Conservation (phyloP, 2,329 filamentous ascomycete genomes). For the Fusarium papillatum region DNA sequence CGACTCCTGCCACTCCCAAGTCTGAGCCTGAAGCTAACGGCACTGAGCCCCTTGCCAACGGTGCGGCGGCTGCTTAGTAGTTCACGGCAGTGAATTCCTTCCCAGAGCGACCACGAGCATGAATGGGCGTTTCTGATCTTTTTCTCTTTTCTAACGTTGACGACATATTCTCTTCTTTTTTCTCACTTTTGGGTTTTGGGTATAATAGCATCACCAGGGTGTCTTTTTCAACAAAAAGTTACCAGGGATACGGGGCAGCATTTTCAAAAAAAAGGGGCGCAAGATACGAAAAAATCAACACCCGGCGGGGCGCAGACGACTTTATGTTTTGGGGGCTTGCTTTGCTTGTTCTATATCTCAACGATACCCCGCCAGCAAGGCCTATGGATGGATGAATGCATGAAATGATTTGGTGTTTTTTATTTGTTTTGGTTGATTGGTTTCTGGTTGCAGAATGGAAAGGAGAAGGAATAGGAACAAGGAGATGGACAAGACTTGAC, state of each 20-base stretch:
- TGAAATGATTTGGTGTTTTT: constrained; percentile 36
- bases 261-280: constrained; percentile 42
- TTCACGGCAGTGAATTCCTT: constrained; percentile 6
- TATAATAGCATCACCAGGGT: constrained; percentile 46
- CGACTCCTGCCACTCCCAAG: constrained; percentile 52
- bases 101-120: constrained; percentile 28
- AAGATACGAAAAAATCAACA: constrained; percentile 39
- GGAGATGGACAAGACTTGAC: not conserved
- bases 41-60: constrained; percentile 26
- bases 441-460: constrained; percentile 7
- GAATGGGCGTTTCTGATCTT: constrained; percentile 31
- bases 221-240: constrained; percentile 60
- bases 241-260: constrained; percentile 48
- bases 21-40: constrained; percentile 39
- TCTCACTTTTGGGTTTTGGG: constrained; percentile 30
- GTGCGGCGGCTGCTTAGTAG: constrained; percentile 19
- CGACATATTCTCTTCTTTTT: constrained; percentile 18
- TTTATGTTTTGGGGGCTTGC: constrained; percentile 47
- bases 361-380: constrained; percentile 54
- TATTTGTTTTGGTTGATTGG: not conserved
- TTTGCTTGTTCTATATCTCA: constrained; percentile 55
- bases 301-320: constrained; percentile 46
- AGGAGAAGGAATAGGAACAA: constrained; percentile 8
- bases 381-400: constrained; percentile 48
- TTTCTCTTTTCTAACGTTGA: constrained; percentile 30